These are phyloP conservation scores for Solanum rostratum DNA, from an alignment of 257 asterid genomes.

Conservation along the genomic window DNA sequence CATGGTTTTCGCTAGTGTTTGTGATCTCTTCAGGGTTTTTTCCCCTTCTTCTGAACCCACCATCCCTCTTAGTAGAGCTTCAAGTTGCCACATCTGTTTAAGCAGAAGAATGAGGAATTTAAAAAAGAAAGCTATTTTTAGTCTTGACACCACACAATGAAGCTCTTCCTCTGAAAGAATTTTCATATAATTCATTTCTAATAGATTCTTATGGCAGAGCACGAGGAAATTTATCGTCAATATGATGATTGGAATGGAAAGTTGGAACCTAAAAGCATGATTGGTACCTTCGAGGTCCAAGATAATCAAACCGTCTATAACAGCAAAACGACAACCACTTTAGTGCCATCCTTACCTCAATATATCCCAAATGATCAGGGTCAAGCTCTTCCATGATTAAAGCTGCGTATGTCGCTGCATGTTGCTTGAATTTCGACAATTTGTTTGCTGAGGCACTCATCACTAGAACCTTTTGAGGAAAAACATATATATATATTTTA, in stretches of 20 bases:
- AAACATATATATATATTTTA: neutral
- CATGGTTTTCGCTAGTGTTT: constrained; percentile 73
- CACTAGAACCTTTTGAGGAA: constrained; percentile 58
- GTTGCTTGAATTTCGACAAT: constrained; percentile 61
- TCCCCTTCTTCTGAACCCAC: constrained; percentile 29
- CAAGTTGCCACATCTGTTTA: constrained; percentile 87
- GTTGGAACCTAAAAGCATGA: neutral
- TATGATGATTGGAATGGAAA: neutral
- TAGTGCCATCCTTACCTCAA: constrained; percentile 39
- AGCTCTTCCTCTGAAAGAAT: neutral
- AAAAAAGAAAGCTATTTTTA: neutral
- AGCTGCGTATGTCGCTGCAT: constrained; percentile 61
- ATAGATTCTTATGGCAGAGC: neutral
- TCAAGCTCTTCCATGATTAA: constrained; percentile 95
- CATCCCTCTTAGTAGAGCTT: constrained; percentile 64
- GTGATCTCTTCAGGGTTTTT: constrained; percentile 16
- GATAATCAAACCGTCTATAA: neutral
- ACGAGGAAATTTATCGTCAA: neutral
- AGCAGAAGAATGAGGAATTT: neutral
- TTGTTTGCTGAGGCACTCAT: constrained; percentile 95
- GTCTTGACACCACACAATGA: neutral
- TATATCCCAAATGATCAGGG: constrained; percentile 73
- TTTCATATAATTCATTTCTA: neutral
- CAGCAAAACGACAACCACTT: neutral
- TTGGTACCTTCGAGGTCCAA: neutral